Base-by-base conservation (phyloP, 2,329 filamentous ascomycete species). In the Diaporthe citri region DNA sequence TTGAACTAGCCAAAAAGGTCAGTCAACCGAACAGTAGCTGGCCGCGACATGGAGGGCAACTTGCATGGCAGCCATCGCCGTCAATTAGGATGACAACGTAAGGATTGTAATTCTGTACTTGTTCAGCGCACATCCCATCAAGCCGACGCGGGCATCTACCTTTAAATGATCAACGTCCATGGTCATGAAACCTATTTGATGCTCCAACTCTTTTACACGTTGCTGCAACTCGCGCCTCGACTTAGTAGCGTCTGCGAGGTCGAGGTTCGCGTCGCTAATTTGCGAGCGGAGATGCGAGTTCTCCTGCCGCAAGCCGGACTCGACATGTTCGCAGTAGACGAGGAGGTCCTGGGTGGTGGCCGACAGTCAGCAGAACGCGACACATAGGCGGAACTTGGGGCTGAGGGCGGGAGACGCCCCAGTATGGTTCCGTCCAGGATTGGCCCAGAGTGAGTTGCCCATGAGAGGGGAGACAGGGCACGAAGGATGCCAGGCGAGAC, bases 11-110 rank as follows among this genome's bases (percentile, higher is more conserved):
- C 31, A 39, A 48, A 25, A 55, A 31, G 43, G 43, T 56, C 41
- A 25, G n/a, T 17, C 28, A 70, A 41, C 48, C 4, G 31, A 17
- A 48, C 22, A 36, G 36, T 39, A 52, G 34, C 20, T 9, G 57
- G 12, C 41, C 51, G 67, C 31, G 71, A 56, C 73, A 57, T 69
- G 51, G 69, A 79, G 80, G 9, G 55, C 34, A 52, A 56, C 75
- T 73, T 74, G 74, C 75, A 72, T 76, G 75, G 60, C 75, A 85
- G 59, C 90, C 89, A 80, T 93, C 88, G 51, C 91, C 91, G 80
- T 93, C 91, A 78, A 93, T 88, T 77, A 92, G 80, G 52, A 92
- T 86, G 77, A 90, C 82, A 79, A 92, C 85, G 80, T 93, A 93
- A 55, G 88, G 86, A 81, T 91, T 92, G 67, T 83, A 85, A 75